Evolutionary conservation across 768 basidiomycete genomes (phyloP), one percentile per base, ranked within the genome.

Genomic region (Boletus barrowsii): DNA sequence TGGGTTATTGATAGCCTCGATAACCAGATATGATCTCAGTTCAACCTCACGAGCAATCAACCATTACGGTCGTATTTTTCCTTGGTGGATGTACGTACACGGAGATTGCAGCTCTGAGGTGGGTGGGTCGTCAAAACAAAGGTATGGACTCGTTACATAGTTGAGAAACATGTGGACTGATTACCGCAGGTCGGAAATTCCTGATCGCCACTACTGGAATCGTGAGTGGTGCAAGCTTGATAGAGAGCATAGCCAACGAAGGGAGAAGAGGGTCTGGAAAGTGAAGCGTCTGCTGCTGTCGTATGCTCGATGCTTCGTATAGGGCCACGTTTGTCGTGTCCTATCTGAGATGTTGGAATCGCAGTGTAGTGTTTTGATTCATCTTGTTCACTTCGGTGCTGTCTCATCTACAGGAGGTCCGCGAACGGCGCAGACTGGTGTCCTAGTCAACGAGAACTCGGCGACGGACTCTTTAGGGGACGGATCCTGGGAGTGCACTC

Each of bases 81-180:
- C 73, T 98, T 32, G 97, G 97, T 26, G 97, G 96, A 5, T 94
- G 94, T 69, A 99, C 97, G 13, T 97, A 91, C 63, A 96, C 96
- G 10, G 97, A 98, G 75, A 93, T 98, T 55, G 87, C 97, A 36
- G 96, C 96, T 7, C 69, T 99, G 60, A 79, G 97, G 68, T 97
- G 93, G 93, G 87, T 96, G 64, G 81, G 84, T 52, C 82, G 86
- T 61, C 93, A 93, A 69, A 88, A 87, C 60, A 82, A 80, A 79
- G 95, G 93, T 84, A 64, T 26, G 72, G 29, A 48, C 4, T n/a
- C 66, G 42, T 4, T 49, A 50, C n/a, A 11, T 3, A 4, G 30
- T 32, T 30, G 35, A 18, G 37, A 46, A n/a, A 35, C 29, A 10
- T 10, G 20, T 44, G 17, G 30, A 61, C 50, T 68, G 33, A 64